A percentile compares a stretch with the other conserved stretches of the same genome.
phyloP scores from a whole-genome alignment of 202 grass and related monocot species.

The Saccharum hybrid region DNA sequence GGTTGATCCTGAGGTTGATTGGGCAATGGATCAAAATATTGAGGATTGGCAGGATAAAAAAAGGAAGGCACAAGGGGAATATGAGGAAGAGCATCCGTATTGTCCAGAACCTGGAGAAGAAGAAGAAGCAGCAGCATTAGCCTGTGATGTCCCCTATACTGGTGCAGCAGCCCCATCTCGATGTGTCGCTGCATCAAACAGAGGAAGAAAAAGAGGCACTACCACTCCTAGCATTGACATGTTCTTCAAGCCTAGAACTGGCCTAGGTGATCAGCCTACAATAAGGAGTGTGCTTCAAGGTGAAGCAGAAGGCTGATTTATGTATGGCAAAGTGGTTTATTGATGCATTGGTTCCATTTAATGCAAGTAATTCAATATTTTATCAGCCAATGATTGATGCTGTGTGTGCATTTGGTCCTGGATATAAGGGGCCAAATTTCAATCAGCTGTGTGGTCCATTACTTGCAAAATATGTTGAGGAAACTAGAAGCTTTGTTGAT shows the following conservation, averaged over 20 bases:
- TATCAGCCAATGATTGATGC: slow-evolving; percentile 38
- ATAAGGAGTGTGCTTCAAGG: background rate
- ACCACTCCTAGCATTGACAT: background rate
- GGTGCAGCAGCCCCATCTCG: background rate
- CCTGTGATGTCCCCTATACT: background rate
- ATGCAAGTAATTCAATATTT: slow-evolving; percentile 20
- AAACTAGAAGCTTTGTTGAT: slow-evolving; percentile 33
- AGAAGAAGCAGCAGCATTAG: background rate
- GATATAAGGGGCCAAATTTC: background rate
- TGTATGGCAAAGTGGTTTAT: background rate
- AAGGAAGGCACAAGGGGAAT: background rate
- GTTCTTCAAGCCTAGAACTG: background rate
- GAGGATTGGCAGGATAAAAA: background rate
- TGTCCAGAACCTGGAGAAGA: background rate
- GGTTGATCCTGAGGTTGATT: background rate
- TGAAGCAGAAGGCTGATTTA: too few relatives aligned
- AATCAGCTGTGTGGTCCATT: background rate
- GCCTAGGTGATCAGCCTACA: background rate
- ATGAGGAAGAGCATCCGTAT: background rate
- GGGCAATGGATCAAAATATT: background rate
- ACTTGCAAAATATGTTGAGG: slow-evolving; percentile 31
- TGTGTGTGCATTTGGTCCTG: background rate
- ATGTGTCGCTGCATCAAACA: background rate
- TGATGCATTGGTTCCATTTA: background rate
- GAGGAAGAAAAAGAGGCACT: background rate